A percentile compares a stretch with the other conserved stretches of the same genome.
Evolutionary conservation across 805 yeast genomes (phyloP).

Genomic region (Candida sakaeoensis): DNA sequence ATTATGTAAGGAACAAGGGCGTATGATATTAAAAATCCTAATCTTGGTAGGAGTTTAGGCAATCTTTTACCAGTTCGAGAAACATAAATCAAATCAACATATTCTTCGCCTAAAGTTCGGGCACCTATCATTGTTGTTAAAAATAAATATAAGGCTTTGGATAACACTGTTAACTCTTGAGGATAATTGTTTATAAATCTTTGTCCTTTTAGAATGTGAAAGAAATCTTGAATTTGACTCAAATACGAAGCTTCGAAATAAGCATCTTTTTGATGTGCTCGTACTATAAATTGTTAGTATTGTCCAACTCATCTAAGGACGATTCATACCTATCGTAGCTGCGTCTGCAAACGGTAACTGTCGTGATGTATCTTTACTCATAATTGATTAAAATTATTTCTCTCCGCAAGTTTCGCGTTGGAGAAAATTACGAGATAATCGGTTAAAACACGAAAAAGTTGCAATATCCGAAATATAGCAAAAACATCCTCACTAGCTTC

Average conservation of each 20-base stretch:
- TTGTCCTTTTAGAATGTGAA: conserved; percentile 56
- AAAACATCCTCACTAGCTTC: too few species aligned
- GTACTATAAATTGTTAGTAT: conserved; percentile 45
- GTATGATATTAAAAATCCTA: conserved; percentile 58
- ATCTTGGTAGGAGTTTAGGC: conserved; percentile 44
- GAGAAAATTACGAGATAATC: too few species aligned
- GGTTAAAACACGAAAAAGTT: too few species aligned
- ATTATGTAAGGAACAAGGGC: conserved; percentile 64
- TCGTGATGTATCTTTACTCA: conserved; percentile 5
- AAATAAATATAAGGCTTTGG: conserved; percentile 61
- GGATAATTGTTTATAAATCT: conserved; percentile 62
- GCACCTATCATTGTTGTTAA: conserved; percentile 75
- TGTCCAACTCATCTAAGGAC: too few species aligned
- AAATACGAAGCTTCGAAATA: conserved; percentile 59
- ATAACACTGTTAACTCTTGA: conserved; percentile 54
- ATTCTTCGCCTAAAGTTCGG: conserved; percentile 75
- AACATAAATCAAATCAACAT: conserved; percentile 77
- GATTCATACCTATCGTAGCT: conserved; percentile 74
- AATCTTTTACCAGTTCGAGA: conserved; percentile 48
- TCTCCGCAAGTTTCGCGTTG: too few species aligned
- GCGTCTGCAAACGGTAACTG: conserved; percentile 73
- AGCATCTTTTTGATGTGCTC: conserved; percentile 88
- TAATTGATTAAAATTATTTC: neutral
- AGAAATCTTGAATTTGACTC: conserved; percentile 51
- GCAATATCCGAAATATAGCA: too few species aligned